Evolutionary conservation across 768 basidiomycete genomes (phyloP), one percentile per base, ranked within the genome.

Genomic region (Termitomyces sp.): DNA sequence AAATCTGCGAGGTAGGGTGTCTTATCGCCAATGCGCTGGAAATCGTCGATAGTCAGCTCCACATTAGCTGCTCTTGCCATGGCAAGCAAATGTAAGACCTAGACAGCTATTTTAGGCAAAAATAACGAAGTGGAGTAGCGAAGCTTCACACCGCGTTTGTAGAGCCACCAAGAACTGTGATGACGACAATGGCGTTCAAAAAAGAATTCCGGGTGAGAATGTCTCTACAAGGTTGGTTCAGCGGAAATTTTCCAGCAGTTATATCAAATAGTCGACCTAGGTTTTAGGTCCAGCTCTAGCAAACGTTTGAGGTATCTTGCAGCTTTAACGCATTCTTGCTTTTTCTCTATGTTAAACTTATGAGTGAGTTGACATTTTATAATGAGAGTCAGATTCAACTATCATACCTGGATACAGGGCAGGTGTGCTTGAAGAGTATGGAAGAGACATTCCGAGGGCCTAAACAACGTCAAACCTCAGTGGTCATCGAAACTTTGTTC

Each of bases 1-100:
- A 94, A 77, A 66, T 94, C 88, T n/a, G 88, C 89, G 5, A 94
- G 81, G 69, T 85, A 90, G 9, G 92, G 93, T 0, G 92, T 90
- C 64, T 77, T 85, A 72, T 93, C 82, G 9, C 88, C 83, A 37
- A 94, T 80, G 59, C 70, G 76, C 72, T 94, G 90, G 79, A 94
- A 94, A 70, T 94, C 92, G 58, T 95, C 92, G 60, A 94, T 88
- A 6, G 75, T 83, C 44, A 95, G 81, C 26, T 83, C 74, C 13
- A 77, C 67, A 6, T 93, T 86, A 0, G 89, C 87, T 9, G 92
- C 85, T 61, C 93, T 79, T 9, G 92, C 92, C 74, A 93, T 91
- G 6, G 92, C 92, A 50, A 93, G 76, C 31, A 94, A 70, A 70
- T 94, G 92, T 16, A 93, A 79, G 42, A 94, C 89, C 88, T 90